Conservation (phyloP, 805 yeast genomes). For the Saturnispora diversa region DNA sequence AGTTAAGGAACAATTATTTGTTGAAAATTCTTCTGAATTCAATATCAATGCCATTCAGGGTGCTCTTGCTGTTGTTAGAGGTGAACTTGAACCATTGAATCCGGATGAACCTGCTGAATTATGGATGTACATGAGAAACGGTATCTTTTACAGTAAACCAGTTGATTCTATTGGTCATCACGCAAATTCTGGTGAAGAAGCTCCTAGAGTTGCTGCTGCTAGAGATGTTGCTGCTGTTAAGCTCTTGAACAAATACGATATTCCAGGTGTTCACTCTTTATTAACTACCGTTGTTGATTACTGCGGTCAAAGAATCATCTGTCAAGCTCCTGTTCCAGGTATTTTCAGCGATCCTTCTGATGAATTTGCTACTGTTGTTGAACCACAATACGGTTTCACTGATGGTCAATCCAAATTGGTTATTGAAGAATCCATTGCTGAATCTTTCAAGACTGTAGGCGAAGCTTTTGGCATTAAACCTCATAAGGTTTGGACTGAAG, state of each 20-base stretch:
- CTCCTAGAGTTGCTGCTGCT: slow-evolving; percentile 70
- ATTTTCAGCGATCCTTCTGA: slow-evolving; percentile 36
- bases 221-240: slow-evolving; percentile 74
- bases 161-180: slow-evolving; percentile 62
- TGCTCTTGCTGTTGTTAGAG: slow-evolving; percentile 67
- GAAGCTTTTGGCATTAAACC: slow-evolving; percentile 71
- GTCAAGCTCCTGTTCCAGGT: slow-evolving; percentile 97
- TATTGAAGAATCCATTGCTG: slow-evolving; percentile 44
- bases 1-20: slow-evolving; percentile 65
- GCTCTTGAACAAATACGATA: slow-evolving; percentile 57
- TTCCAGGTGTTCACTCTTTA: slow-evolving; percentile 56
- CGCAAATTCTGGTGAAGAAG: slow-evolving; percentile 60
- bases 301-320: slow-evolving; percentile 78
- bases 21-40: slow-evolving; percentile 68
- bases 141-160: slow-evolving; percentile 80
- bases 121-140: slow-evolving; percentile 68
- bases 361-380: slow-evolving; percentile 29
- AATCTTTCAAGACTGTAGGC: slow-evolving; percentile 52
- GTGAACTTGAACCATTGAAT: slow-evolving; percentile 70
- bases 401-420: slow-evolving; percentile 48
- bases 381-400: slow-evolving; percentile 58
- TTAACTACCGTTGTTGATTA: slow-evolving; percentile 84
- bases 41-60: slow-evolving; percentile 68
- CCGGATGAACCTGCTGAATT: slow-evolving; percentile 58
- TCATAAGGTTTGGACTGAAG: slow-evolving; percentile 47